Percentiles rank a stretch among this genome's conserved stretches.
These are phyloP conservation scores for Quercus dentata DNA, from an alignment of 306 rosid species.

Conservation along the genomic window DNA sequence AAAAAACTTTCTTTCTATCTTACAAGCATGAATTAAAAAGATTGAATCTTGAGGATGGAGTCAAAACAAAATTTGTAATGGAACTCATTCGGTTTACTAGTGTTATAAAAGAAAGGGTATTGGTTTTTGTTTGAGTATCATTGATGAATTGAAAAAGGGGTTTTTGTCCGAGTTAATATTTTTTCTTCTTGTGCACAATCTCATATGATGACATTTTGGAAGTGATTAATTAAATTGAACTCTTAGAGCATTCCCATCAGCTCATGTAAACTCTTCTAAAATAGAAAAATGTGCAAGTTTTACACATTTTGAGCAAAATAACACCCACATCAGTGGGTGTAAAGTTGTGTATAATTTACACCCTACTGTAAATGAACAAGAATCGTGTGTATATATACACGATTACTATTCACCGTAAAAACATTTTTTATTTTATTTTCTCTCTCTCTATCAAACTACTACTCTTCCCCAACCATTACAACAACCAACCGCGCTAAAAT, in stretches of 20 bases:
- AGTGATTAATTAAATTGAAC: slow-evolving; percentile 19
- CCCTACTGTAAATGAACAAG: no score
- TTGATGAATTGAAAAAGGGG: slow-evolving; percentile 45
- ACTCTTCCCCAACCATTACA: no score
- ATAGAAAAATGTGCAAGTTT: no score
- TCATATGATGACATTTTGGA: slow-evolving; percentile 49
- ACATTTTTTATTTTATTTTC: no score
- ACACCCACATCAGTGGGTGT: no score
- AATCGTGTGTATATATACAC: no score
- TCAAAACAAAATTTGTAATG: slow-evolving; percentile 37
- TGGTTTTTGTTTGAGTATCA: slow-evolving; percentile 41
- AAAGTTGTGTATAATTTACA: no score
- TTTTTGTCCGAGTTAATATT: slow-evolving; percentile 48
- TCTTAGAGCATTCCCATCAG: neutral
- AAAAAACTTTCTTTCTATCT: neutral
- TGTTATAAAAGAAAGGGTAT: slow-evolving; percentile 47
- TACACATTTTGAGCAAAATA: no score
- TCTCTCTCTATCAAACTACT: no score
- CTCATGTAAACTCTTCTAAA: no score
- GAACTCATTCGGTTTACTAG: slow-evolving; percentile 44
- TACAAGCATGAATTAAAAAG: slow-evolving; percentile 1
- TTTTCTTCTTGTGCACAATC: slow-evolving; percentile 17
- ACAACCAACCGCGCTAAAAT: no score
- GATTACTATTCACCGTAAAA: no score
- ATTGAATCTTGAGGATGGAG: slow-evolving; percentile 40